Evolutionary conservation across 257 asterid genomes (phyloP).

Genomic region (Solanum rostratum): DNA sequence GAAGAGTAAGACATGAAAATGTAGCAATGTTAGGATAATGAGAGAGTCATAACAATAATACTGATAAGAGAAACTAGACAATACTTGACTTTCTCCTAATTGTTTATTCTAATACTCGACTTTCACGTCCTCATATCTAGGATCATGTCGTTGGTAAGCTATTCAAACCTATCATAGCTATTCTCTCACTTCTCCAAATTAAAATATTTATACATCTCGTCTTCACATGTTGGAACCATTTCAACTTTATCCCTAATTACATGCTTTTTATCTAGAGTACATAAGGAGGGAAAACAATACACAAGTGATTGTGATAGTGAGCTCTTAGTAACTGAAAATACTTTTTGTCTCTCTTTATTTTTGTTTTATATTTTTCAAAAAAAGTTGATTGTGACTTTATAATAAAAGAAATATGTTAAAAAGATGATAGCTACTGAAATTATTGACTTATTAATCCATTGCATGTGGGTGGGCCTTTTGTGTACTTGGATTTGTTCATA

Average conservation of each 20-base stretch:
- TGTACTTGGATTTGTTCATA: constrained; percentile 6
- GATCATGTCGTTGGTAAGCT: background rate
- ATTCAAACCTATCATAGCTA: background rate
- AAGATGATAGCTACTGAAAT: background rate
- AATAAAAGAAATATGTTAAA: background rate
- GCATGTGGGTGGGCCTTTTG: constrained; percentile 45
- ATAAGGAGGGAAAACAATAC: background rate
- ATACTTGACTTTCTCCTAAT: background rate
- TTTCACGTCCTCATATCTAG: background rate
- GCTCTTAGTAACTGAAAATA: background rate
- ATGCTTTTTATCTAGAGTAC: background rate
- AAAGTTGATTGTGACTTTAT: background rate
- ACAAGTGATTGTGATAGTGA: background rate
- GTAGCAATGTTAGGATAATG: background rate
- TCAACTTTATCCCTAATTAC: background rate
- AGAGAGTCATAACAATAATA: background rate
- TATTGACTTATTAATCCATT: background rate
- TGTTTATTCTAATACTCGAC: background rate
- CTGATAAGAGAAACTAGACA: background rate
- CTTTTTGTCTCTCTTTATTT: background rate
- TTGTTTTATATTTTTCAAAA: background rate
- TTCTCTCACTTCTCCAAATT: background rate
- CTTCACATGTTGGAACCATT: background rate
- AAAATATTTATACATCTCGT: background rate
- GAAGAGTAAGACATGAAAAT: background rate